Conservation (phyloP, 164 flowering plant genomes). For the grape (Vitis vinifera) region DNA sequence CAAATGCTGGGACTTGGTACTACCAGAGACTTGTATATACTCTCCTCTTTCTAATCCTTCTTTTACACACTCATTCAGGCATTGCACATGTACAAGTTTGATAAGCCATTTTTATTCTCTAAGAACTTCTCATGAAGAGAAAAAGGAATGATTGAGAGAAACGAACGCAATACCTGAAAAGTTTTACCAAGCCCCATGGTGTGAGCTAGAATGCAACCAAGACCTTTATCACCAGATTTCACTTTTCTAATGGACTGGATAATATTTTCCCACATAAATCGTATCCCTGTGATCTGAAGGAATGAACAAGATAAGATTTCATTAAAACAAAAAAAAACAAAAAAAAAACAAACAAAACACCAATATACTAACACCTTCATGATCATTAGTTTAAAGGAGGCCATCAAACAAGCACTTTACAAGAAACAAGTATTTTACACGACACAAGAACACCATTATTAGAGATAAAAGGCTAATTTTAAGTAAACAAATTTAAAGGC, state of each 20-base stretch:
- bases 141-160: background rate
- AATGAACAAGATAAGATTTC: background rate
- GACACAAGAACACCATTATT: too few species aligned
- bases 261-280: constrained; percentile 97
- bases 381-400: too few species aligned
- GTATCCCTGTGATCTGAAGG: constrained; percentile 78
- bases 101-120: background rate
- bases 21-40: too few species aligned
- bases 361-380: background rate
- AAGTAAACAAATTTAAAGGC: too few species aligned
- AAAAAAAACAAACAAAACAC: background rate
- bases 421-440: too few species aligned
- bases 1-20: too few species aligned
- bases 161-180: constrained; percentile 55
- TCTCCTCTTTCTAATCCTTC: too few species aligned
- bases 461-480: too few species aligned
- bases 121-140: background rate
- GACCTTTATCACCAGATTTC: constrained; percentile 93
- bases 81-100: too few species aligned
- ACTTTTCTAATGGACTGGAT: constrained; percentile 77
- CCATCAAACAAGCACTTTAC: too few species aligned
- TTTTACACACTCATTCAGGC: too few species aligned
- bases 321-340: background rate
- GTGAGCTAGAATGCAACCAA: constrained; percentile 98
- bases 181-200: constrained; percentile 99